A percentile compares a stretch with the other conserved stretches of the same genome.
These are phyloP conservation scores for Verticillium alfalfae DNA, from an alignment of 2,329 filamentous ascomycete genomes.

Conservation along the genomic window DNA sequence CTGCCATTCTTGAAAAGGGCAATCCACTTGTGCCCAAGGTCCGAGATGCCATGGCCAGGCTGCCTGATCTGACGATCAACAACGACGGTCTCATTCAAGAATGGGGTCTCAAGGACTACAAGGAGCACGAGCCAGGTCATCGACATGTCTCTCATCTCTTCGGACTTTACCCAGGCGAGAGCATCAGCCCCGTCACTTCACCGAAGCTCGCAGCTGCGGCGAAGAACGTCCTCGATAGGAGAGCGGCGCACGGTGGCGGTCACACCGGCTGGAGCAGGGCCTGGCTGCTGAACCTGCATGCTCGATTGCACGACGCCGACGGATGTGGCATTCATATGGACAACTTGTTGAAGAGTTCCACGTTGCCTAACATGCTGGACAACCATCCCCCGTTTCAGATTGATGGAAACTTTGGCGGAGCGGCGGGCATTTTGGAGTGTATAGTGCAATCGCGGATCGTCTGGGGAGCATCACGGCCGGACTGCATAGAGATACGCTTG, in stretches of 20 bases:
- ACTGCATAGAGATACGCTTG: constrained; percentile 2
- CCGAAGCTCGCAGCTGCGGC: constrained; percentile 18
- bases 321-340: constrained; percentile 13
- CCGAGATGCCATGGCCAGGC: constrained; percentile 1
- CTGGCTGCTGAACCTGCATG: constrained; percentile 40
- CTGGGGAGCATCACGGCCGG: not conserved
- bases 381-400: constrained; percentile 33
- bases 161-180: constrained; percentile 35
- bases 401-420: constrained; percentile 43
- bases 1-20: constrained; percentile 5
- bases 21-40: constrained; percentile 3
- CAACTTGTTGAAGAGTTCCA: constrained; percentile 5
- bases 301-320: constrained; percentile 30
- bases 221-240: constrained; percentile 17
- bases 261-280: constrained; percentile 44
- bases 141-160: constrained; percentile 46
- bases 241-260: constrained; percentile 29
- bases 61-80: constrained; percentile 14
- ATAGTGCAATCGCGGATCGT: constrained; percentile 4
- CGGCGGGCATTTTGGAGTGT: constrained; percentile 27
- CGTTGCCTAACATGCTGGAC: constrained; percentile 16
- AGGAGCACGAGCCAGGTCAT: constrained; percentile 39
- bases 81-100: constrained; percentile 30
- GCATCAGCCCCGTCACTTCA: constrained; percentile 15
- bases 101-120: constrained; percentile 35